These are phyloP conservation scores for Sporothrix humicola DNA, from an alignment of 2,329 filamentous ascomycete species.

Conservation along the genomic window DNA sequence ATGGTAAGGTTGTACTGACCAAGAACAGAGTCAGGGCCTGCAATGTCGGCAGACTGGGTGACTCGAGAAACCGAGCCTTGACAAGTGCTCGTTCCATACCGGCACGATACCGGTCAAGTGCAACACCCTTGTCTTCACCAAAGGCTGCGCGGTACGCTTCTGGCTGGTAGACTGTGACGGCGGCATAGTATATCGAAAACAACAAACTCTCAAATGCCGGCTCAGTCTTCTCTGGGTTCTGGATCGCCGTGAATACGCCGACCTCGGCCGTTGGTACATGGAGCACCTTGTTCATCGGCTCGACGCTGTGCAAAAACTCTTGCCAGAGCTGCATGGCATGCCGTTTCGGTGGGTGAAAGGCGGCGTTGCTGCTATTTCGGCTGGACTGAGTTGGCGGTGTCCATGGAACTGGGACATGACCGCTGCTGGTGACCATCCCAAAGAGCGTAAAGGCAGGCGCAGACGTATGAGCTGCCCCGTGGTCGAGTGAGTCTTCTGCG, in stretches of 20 bases:
- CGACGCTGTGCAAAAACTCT: conserved; percentile 36
- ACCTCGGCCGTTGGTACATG: conserved; percentile 39
- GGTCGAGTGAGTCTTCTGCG: conserved; percentile 18
- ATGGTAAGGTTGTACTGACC: too few species aligned
- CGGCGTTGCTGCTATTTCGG: background rate
- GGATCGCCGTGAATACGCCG: conserved; percentile 38
- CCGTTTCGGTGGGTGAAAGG: conserved; percentile 34
- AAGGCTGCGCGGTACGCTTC: conserved; percentile 35
- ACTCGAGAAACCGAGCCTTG: conserved; percentile 38
- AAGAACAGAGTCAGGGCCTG: conserved; percentile 38
- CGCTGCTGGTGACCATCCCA: conserved; percentile 28
- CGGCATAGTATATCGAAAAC: conserved; percentile 38
- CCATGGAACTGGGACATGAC: background rate
- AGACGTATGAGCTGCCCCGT: background rate
- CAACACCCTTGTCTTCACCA: conserved; percentile 36
- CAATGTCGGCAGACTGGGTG: conserved; percentile 36
- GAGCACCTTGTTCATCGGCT: conserved; percentile 38
- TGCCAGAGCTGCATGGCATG: conserved; percentile 39
- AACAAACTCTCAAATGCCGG: conserved; percentile 36
- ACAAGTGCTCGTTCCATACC: conserved; percentile 38
- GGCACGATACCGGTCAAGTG: conserved; percentile 34
- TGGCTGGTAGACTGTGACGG: conserved; percentile 35
- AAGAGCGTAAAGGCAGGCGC: conserved; percentile 33
- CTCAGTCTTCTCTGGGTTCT: conserved; percentile 26
- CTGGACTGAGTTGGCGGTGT: background rate